Evolutionary conservation across 73 alveolate species (phyloP).

Genomic region (Paramecium primaurelia): DNA sequence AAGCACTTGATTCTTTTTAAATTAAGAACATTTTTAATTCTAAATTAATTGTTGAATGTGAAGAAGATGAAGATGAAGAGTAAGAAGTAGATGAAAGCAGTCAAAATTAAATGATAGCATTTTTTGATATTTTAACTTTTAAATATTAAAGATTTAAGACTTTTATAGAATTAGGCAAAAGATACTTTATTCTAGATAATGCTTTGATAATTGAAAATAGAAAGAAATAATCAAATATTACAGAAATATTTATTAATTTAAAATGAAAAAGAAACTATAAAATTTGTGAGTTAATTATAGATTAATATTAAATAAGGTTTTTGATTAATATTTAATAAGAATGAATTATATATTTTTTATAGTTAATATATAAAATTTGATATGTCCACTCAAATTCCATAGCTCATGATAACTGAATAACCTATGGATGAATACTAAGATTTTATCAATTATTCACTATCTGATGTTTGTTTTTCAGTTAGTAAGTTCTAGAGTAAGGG

Average conservation of each 20-base stretch:
- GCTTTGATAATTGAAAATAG: not conserved
- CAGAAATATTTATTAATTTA: not conserved
- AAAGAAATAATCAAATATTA: not conserved
- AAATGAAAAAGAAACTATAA: not conserved
- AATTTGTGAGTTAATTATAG: not conserved
- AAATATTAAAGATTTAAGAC: not conserved
- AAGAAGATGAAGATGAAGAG: not conserved
- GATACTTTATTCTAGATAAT: not conserved
- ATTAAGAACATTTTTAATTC: not conserved
- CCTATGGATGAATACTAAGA: constrained; percentile 12
- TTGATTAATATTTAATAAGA: not conserved
- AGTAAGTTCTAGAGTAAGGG: not conserved
- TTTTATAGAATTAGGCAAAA: not conserved
- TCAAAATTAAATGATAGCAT: not conserved
- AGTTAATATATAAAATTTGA: not conserved
- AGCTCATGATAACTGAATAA: not conserved
- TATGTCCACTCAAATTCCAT: not conserved
- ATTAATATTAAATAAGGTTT: not conserved
- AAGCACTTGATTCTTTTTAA: not conserved
- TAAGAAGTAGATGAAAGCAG: not conserved
- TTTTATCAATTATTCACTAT: not conserved
- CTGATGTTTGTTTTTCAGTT: constrained; percentile 22
- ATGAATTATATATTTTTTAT: not conserved
- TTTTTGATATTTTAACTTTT: not conserved
- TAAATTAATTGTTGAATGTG: not conserved